Percentiles rank a stretch among this genome's conserved stretches.
Evolutionary conservation across 257 asterid genomes (phyloP).

Genomic region (Nicotiana noctiflora): DNA sequence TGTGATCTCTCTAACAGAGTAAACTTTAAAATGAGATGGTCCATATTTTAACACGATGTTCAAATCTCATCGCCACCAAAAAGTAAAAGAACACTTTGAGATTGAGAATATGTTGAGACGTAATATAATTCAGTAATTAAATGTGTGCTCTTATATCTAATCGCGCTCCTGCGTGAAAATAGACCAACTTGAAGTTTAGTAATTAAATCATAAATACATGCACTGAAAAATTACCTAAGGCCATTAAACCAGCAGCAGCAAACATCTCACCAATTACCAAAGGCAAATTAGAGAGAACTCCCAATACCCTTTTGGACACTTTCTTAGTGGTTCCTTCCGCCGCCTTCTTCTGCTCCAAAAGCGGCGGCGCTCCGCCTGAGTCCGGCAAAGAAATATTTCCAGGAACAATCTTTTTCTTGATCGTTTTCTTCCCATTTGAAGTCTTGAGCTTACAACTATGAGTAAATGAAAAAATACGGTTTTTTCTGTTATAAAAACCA

Average conservation of each 20-base stretch:
- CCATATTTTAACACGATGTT: no score
- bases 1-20: no score
- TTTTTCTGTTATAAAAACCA: conserved; percentile 19
- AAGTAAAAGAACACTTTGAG: no score
- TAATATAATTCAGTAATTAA: no score
- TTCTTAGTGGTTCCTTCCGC: conserved; percentile 27
- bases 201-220: neutral
- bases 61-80: no score
- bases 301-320: conserved; percentile 42
- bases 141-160: no score
- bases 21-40: no score
- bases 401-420: conserved; percentile 23
- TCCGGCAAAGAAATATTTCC: conserved; percentile 48
- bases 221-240: conserved; percentile 48
- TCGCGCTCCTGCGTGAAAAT: neutral
- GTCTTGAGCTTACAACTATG: conserved; percentile 39
- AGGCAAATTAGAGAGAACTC: conserved; percentile 63
- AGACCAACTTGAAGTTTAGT: neutral
- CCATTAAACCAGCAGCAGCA: conserved; percentile 72
- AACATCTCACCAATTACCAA: conserved; percentile 80
- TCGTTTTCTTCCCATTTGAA: conserved; percentile 24
- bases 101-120: no score
- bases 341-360: conserved; percentile 30
- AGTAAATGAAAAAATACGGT: conserved; percentile 22
- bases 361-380: conserved; percentile 53